A percentile compares a stretch with the other conserved stretches of the same genome.
These are phyloP conservation scores for Rutidosis leptorrhynchoides DNA, from an alignment of 129 eudicot species.

Conservation along the genomic window DNA sequence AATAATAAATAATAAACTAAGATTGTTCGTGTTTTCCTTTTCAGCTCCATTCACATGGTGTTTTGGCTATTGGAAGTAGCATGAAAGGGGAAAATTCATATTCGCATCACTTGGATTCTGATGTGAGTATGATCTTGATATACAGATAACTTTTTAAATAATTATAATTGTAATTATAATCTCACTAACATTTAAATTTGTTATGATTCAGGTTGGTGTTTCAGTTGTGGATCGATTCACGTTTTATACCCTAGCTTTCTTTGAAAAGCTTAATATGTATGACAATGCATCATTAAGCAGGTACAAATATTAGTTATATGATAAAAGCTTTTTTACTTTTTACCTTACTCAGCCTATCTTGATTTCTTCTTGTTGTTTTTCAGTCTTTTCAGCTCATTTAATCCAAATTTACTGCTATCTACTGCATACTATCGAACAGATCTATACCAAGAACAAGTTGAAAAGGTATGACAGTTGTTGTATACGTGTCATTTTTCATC, in stretches of 20 bases:
- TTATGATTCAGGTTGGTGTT: slow-evolving; percentile 81
- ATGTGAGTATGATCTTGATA: slow-evolving; percentile 54
- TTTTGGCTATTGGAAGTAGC: slow-evolving; percentile 99
- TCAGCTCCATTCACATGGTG: slow-evolving; percentile 97
- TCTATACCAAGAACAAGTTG: slow-evolving; percentile 63
- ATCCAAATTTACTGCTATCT: slow-evolving; percentile 73
- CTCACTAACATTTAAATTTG: slow-evolving; percentile 5
- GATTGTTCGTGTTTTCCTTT: too few relatives aligned
- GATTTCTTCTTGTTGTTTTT: slow-evolving; percentile 28
- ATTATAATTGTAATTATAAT: background rate
- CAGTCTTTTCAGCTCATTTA: slow-evolving; percentile 84
- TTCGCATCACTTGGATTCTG: slow-evolving; percentile 98
- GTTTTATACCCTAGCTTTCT: slow-evolving; percentile 88
- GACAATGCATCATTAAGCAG: slow-evolving; percentile 95
- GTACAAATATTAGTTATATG: slow-evolving; percentile 32
- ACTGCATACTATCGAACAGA: slow-evolving; percentile 93
- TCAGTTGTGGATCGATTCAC: slow-evolving; percentile 99
- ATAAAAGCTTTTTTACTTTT: background rate
- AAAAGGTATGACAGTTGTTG: slow-evolving; percentile 57
- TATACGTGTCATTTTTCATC: slow-evolving; percentile 15
- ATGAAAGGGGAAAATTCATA: slow-evolving; percentile 98
- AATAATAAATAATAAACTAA: too few relatives aligned
- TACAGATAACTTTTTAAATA: background rate
- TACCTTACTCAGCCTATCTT: background rate
- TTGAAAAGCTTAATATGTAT: slow-evolving; percentile 90